These are phyloP conservation scores for Theobroma grandiflorum DNA, from an alignment of 441 rosid species.

Conservation along the genomic window DNA sequence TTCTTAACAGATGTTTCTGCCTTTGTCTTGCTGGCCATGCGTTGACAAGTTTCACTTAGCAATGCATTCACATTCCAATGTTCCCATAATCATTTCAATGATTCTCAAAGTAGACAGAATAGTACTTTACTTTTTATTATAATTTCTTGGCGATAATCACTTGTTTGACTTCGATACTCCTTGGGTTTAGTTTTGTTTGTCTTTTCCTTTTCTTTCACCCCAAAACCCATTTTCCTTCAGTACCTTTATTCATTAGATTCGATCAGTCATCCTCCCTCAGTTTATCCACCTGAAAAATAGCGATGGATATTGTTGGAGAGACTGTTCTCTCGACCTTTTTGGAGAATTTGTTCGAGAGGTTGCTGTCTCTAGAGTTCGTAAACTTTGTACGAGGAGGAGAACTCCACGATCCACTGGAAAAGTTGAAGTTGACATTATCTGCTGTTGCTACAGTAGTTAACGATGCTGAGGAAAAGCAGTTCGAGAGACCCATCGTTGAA, in stretches of 20 bases:
- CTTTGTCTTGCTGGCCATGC: too few species aligned
- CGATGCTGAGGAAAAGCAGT: constrained; percentile 44
- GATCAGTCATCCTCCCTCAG: background rate
- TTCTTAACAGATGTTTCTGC: too few species aligned
- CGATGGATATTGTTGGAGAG: constrained; percentile 24
- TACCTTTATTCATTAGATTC: background rate
- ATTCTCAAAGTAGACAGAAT: too few species aligned
- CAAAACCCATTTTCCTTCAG: background rate
- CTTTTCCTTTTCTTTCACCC: background rate
- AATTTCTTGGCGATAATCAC: too few species aligned
- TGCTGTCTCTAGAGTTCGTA: constrained; percentile 32
- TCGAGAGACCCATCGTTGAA: constrained; percentile 15
- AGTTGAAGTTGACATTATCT: constrained; percentile 27
- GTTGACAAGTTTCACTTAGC: too few species aligned
- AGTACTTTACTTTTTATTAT: too few species aligned
- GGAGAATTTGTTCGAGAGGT: constrained; percentile 33
- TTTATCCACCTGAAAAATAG: background rate
- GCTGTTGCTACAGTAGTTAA: constrained; percentile 19
- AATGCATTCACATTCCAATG: too few species aligned
- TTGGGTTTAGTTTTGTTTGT: too few species aligned
- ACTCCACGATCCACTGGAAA: constrained; percentile 12
- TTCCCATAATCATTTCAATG: too few species aligned
- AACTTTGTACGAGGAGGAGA: constrained; percentile 22
- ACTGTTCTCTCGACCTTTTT: constrained; percentile 34
- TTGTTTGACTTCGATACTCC: background rate